Evolutionary conservation across 208 protist genomes (phyloP).

Genomic region (Entamoeba dispar): DNA sequence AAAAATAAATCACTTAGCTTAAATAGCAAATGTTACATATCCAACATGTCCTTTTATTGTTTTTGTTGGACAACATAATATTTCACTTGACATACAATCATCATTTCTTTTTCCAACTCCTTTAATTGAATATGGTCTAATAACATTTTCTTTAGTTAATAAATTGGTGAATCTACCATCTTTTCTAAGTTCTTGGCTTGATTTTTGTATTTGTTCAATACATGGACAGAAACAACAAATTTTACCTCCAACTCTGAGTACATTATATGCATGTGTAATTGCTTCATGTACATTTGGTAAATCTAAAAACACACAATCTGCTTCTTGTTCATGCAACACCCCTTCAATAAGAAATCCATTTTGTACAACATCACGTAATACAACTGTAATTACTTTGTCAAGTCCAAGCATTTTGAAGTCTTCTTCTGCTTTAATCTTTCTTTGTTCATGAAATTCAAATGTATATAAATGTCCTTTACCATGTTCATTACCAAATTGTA

Average conservation of each 20-base stretch:
- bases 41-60: neutral
- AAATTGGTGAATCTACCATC: neutral
- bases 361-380: slow-evolving; percentile 32
- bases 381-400: slow-evolving; percentile 19
- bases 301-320: slow-evolving; percentile 41
- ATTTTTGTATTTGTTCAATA: slow-evolving; percentile 47
- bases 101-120: neutral
- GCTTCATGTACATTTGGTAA: slow-evolving; percentile 36
- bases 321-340: slow-evolving; percentile 4
- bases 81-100: neutral
- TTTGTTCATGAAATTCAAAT: slow-evolving; percentile 47
- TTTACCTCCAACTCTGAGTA: slow-evolving; percentile 25
- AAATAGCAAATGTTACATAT: neutral
- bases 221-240: slow-evolving; percentile 49
- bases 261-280: slow-evolving; percentile 24
- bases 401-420: slow-evolving; percentile 9
- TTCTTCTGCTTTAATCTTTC: slow-evolving; percentile 25
- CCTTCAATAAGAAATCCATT: slow-evolving; percentile 33
- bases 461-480: slow-evolving; percentile 39
- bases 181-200: neutral
- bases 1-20: neutral
- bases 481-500: neutral
- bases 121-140: neutral
- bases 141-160: neutral
- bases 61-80: neutral